Evolutionary conservation across 2,329 filamentous ascomycete genomes (phyloP), one percentile per base, ranked within the genome.

Genomic region (Fonsecaea pedrosoi): DNA sequence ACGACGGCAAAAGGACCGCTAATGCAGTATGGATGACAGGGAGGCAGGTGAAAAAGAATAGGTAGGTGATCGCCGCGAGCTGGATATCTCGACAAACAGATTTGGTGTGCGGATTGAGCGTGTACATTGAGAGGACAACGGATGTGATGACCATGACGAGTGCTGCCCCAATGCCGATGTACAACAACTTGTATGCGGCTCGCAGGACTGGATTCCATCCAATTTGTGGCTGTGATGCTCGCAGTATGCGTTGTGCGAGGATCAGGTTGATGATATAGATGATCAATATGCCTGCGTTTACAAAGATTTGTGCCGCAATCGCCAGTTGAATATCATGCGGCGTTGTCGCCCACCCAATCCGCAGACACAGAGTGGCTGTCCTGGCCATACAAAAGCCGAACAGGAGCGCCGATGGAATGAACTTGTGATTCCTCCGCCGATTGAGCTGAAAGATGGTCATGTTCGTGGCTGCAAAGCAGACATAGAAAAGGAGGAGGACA

Each of bases 261-360:
- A 95, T 80, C 48, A 96, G 79, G 79, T 96, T 95, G 77, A 92
- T 81, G 73, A 94, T 80, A 77, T 91, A 94, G 32, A 96, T 80
- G 6, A 96, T 77, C 37, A 96, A 76, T n/a, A 93, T 87, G 54
- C 92, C 92, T 0, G 90, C 89, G 55, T 89, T 87, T 66, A 92
- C 86, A 73, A 95, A 89, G 73, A 94, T 86, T 69, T 83, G 82
- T 3, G 90, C 86, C 0, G 85, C 84, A 57, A 88, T 84, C 1
- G 81, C 83, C 4, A 88, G 74, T 6, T 73, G 73, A 45, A 84
- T 72, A 66, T 85, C 83, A 9, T 57, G 72, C 61, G 71, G 77
- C 64, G 77, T 71, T 35, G 74, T 78, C 5, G 89, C 87, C 84
- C 84, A 86, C n/a, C 77, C 82, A 2, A 86, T 84, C 7, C 85